A percentile compares a stretch with the other conserved stretches of the same genome.
Conservation (phyloP, 129 eudicot species). For the Pseudognaphalium luteoalbum region DNA sequence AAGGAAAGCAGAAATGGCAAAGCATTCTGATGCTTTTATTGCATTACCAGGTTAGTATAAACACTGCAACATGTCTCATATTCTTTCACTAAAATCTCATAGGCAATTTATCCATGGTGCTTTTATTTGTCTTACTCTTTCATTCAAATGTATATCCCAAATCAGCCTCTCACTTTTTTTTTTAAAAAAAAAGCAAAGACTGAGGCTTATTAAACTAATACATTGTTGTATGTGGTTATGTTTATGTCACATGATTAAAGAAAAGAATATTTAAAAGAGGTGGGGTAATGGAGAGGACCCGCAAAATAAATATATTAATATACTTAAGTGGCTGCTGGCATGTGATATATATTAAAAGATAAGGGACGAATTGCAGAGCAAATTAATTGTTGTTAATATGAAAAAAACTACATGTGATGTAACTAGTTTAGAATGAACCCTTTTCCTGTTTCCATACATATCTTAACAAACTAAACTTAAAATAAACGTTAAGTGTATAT, state of each 20-base stretch:
- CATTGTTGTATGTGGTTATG: neutral
- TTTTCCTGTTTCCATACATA: slow-evolving; percentile 7
- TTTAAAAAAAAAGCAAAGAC: neutral
- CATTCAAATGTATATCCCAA: slow-evolving; percentile 18
- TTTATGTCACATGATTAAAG: neutral
- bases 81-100: slow-evolving; percentile 37
- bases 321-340: slow-evolving; percentile 1
- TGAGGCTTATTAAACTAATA: neutral
- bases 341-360: neutral
- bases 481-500: neutral
- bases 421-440: neutral
- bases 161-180: neutral
- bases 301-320: neutral
- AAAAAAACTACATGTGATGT: slow-evolving; percentile 8
- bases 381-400: slow-evolving; percentile 14
- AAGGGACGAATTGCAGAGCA: slow-evolving; percentile 1
- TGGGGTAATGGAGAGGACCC: slow-evolving; percentile 24
- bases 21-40: slow-evolving; percentile 97
- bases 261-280: neutral
- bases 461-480: slow-evolving; percentile 1
- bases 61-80: slow-evolving; percentile 18
- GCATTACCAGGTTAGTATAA: slow-evolving; percentile 92
- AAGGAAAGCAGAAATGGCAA: slow-evolving; percentile 99
- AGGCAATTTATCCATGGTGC: slow-evolving; percentile 31
- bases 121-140: slow-evolving; percentile 27